Evolutionary conservation across 768 basidiomycete genomes (phyloP).

Genomic region (Tricholoma sp.): DNA sequence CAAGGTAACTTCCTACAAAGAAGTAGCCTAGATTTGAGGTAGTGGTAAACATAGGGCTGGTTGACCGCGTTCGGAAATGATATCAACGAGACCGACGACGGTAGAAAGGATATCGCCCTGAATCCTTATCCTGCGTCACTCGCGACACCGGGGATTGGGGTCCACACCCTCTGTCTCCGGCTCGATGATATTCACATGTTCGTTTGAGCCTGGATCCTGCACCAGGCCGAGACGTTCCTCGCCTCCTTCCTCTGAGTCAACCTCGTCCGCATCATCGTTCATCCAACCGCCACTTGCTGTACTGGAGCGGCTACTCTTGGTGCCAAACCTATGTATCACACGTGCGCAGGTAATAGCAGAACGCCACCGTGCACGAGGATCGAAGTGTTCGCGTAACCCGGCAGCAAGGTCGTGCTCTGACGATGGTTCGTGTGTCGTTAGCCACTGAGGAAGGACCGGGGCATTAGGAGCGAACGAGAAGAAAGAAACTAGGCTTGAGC

Average conservation of each 20-base stretch:
- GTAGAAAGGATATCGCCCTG: no score
- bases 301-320: conserved; percentile 18
- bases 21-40: no score
- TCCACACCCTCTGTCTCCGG: conserved; percentile 14
- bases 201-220: conserved; percentile 31
- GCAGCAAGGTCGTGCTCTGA: conserved; percentile 68
- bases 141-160: no score
- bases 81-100: no score
- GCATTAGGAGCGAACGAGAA: background rate
- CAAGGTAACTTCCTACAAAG: no score
- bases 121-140: no score
- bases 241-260: conserved; percentile 17
- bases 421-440: conserved; percentile 29
- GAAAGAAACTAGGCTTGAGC: conserved; percentile 13
- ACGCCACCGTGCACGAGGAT: conserved; percentile 70
- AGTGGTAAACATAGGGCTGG: no score
- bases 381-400: conserved; percentile 80
- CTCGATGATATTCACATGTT: conserved; percentile 34
- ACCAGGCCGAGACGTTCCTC: conserved; percentile 3
- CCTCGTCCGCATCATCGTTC: conserved; percentile 22
- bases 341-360: conserved; percentile 55
- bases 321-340: conserved; percentile 34
- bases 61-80: no score
- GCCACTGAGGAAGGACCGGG: conserved; percentile 44
- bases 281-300: conserved; percentile 29